Evolutionary conservation across 768 basidiomycete species (phyloP).

Genomic region (Holtermannia corniformis): DNA sequence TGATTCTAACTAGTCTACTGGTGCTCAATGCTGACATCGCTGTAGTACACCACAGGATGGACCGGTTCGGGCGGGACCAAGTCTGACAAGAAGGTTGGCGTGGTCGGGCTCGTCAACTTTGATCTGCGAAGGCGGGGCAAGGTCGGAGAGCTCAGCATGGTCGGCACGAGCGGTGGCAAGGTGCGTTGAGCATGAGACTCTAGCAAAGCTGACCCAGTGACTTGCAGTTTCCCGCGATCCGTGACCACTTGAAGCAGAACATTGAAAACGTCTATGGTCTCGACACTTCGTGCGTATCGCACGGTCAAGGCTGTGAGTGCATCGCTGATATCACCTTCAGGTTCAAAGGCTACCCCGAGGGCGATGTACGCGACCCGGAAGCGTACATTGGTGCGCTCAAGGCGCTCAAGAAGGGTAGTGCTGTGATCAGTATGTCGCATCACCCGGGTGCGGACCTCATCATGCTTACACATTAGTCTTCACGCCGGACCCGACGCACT

Average conservation of each 20-base stretch:
- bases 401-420: conserved; percentile 65
- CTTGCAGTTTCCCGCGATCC: conserved; percentile 69
- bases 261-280: conserved; percentile 78
- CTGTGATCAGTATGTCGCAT: conserved; percentile 56
- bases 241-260: conserved; percentile 68
- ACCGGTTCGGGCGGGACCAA: conserved; percentile 82
- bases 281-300: conserved; percentile 60
- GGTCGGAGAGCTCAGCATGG: conserved; percentile 58
- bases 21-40: conserved; percentile 45
- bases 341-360: conserved; percentile 71
- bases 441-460: not conserved
- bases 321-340: conserved; percentile 40
- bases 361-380: conserved; percentile 58
- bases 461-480: conserved; percentile 47
- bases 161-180: conserved; percentile 66
- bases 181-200: conserved; percentile 34
- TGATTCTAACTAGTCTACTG: conserved; percentile 44
- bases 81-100: conserved; percentile 88
- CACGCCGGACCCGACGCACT: conserved; percentile 87
- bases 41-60: conserved; percentile 96
- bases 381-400: conserved; percentile 79
- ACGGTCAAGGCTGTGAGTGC: no score
- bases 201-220: not conserved
- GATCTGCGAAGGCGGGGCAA: conserved; percentile 78
- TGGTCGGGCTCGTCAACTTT: conserved; percentile 80